Evolutionary conservation across 1,139 yeast species (phyloP).

Genomic region (Taphrina communis): DNA sequence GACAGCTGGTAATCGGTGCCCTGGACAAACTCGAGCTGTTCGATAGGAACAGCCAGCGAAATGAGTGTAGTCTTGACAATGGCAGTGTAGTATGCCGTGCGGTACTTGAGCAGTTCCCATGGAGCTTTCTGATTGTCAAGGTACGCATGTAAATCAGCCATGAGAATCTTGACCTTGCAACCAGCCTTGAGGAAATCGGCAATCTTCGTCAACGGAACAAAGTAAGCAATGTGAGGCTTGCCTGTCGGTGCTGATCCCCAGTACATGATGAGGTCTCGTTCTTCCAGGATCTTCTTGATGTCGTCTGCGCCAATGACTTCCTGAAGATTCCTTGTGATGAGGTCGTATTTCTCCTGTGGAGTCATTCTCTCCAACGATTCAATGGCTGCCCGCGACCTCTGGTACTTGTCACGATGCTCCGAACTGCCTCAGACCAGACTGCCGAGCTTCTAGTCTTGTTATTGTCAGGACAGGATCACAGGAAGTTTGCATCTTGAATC

Average conservation of each 20-base stretch:
- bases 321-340: constrained; percentile 85
- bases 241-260: constrained; percentile 96
- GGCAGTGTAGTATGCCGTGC: constrained; percentile 87
- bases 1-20: constrained; percentile 89
- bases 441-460: too few relatives aligned
- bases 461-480: too few relatives aligned
- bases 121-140: constrained; percentile 99
- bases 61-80: constrained; percentile 81
- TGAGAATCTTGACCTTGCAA: constrained; percentile 69
- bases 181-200: constrained; percentile 97
- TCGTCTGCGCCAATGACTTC: constrained; percentile 90
- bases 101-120: constrained; percentile 82
- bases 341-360: constrained; percentile 64
- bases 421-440: neutral
- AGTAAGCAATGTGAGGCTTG: constrained; percentile 94
- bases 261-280: constrained; percentile 83
- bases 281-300: constrained; percentile 80
- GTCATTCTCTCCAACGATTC: neutral
- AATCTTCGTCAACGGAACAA: constrained; percentile 94
- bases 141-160: constrained; percentile 98
- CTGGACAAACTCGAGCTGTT: constrained; percentile 76
- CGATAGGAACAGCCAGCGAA: constrained; percentile 90
- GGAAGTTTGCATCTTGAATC: neutral
- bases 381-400: too few relatives aligned
- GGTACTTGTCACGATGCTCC: neutral